Evolutionary conservation across 2,329 filamentous ascomycete genomes (phyloP), one percentile per base, ranked within the genome.

Genomic region (Xylaria polymorpha): DNA sequence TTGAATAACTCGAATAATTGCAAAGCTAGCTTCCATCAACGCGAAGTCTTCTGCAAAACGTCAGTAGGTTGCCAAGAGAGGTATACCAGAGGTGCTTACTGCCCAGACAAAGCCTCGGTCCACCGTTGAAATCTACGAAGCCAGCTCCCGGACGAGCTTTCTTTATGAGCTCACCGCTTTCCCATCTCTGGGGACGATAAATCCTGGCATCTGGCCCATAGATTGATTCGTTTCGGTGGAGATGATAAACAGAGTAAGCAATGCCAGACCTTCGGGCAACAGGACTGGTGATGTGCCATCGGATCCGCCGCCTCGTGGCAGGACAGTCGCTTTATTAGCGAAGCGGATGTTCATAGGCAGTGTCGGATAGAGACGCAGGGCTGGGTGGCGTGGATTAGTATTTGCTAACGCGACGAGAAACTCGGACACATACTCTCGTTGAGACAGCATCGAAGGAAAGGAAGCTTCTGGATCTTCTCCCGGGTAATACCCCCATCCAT

Each of bases 261-360:
- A 79, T 62, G 9, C 70, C 69, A 5, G 68, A 64, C 39, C 75
- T 37, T 78, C 76, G n/a, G 67, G 74, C 1, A 79, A 6, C 7
- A 78, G 69, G 4, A 78, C 60, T 7, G 78, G 77, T 3, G 69
- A 71, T 14, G 61, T 58, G 43, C 77, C 75, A 39, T 78, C 76
- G 2, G 74, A 67, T 1, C 78, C 77, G 20, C 78, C 78, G 41
- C 78, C 77, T 1, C 65, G 62, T 1, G 78, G 77, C 3, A 80
- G 73, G 3, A 74, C 58, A 3, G 78, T 79, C 50, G 56, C 44
- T 12, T 53, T 51, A 22, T 46, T 60, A 22, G 72, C 66, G 20
- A 67, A 69, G 10, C 72, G 67, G 20, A 69, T 22, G 22, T 73
- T 73, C 18, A 73, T 7, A 9, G 69, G 65, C 1, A 72, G 43